These are phyloP conservation scores for Theileria orientalis DNA, from an alignment of 169 alveolate species.

Conservation along the genomic window DNA sequence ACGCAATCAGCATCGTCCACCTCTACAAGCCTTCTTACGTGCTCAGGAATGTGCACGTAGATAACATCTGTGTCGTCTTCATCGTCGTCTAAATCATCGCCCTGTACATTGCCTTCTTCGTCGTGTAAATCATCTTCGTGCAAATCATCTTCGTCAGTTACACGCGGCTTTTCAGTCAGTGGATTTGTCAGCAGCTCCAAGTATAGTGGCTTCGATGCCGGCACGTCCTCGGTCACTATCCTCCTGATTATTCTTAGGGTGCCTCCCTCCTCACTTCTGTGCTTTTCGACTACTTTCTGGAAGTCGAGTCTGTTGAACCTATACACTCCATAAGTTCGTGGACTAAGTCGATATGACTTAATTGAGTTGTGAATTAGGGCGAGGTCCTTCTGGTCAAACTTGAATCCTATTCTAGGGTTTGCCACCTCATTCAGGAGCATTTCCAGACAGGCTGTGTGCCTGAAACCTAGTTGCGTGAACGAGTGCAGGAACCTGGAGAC, in stretches of 20 bases:
- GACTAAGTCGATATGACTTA: conserved; percentile 14
- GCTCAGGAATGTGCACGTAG: conserved; percentile 15
- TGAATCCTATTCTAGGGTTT: conserved; percentile 37
- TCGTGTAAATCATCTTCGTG: not conserved
- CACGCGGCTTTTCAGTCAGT: not conserved
- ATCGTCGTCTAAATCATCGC: not conserved
- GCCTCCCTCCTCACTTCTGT: not conserved
- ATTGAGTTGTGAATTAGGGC: conserved; percentile 18
- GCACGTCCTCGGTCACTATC: conserved; percentile 1
- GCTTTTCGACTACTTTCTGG: conserved; percentile 29
- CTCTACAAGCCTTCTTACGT: not conserved
- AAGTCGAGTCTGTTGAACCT: conserved; percentile 8
- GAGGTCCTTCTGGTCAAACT: conserved; percentile 42
- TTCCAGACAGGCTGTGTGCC: conserved; percentile 26
- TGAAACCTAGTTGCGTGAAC: conserved; percentile 18
- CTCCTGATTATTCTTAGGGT: not conserved
- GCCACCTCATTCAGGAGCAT: conserved; percentile 35
- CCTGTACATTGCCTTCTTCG: not conserved
- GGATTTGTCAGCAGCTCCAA: not conserved
- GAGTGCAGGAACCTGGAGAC: conserved; percentile 26
- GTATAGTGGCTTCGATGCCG: conserved; percentile 10
- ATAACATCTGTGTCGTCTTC: not conserved
- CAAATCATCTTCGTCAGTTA: not conserved
- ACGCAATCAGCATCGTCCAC: not conserved
- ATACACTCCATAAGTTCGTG: conserved; percentile 23